Evolutionary conservation across 2,329 filamentous ascomycete genomes (phyloP).

Genomic region (Colletotrichum higginsianum): DNA sequence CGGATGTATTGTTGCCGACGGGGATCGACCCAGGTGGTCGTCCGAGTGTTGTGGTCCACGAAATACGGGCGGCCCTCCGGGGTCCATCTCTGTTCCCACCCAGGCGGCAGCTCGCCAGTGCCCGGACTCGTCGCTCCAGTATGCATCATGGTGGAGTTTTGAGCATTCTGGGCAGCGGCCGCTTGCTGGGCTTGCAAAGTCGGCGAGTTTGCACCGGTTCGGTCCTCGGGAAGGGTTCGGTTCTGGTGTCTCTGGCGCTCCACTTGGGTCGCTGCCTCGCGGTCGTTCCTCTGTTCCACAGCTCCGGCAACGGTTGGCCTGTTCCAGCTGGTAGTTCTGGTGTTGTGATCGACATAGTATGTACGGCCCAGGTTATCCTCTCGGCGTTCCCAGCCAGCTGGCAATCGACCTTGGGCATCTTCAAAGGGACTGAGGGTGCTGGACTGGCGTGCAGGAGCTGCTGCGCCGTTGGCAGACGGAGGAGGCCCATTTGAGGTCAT

Average conservation of each 20-base stretch:
- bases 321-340: constrained; percentile 96
- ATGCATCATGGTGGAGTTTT: constrained; percentile 88
- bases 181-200: constrained; percentile 73
- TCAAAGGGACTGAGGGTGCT: constrained; percentile 88
- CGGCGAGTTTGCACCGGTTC: constrained; percentile 93
- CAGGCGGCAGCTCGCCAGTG: constrained; percentile 92
- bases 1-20: constrained; percentile 97
- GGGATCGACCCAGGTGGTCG: constrained; percentile 98
- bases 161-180: constrained; percentile 59
- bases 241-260: constrained; percentile 96
- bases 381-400: constrained; percentile 94
- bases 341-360: constrained; percentile 99
- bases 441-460: constrained; percentile 50
- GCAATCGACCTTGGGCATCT: constrained; percentile 92
- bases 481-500: constrained; percentile 53
- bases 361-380: constrained; percentile 96
- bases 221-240: constrained; percentile 93
- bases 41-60: constrained; percentile 98
- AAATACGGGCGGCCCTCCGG: constrained; percentile 97
- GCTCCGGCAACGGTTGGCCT: constrained; percentile 86
- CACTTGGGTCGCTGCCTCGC: constrained; percentile 92
- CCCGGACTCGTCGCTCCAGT: constrained; percentile 95
- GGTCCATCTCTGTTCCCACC: constrained; percentile 97
- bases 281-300: constrained; percentile 81
- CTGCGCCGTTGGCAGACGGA: constrained; percentile 52